Evolutionary conservation across 305 asterid species (phyloP).

Genomic region (Fraxinus sp.): DNA sequence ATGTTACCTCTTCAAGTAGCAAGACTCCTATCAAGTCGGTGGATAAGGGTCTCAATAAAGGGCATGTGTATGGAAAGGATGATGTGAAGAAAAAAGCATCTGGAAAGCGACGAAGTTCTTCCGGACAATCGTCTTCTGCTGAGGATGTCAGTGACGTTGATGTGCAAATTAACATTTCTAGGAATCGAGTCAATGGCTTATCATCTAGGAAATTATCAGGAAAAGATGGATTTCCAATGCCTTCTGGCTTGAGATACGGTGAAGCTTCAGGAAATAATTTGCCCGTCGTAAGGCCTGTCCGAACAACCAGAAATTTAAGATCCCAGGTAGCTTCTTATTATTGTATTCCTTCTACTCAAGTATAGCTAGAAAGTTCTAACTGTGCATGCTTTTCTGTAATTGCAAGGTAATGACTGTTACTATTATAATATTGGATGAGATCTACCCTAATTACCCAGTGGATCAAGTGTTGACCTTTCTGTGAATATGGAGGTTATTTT

Average conservation of each 20-base stretch:
- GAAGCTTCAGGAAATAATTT: constrained; percentile 34
- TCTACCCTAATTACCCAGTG: not conserved
- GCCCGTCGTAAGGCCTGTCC: constrained; percentile 32
- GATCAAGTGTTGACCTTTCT: not conserved
- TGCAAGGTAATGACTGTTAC: not conserved
- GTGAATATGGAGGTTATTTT: constrained; percentile 2
- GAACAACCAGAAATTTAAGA: constrained; percentile 36
- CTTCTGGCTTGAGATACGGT: constrained; percentile 31
- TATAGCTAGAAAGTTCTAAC: not conserved
- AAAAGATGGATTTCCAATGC: constrained; percentile 37
- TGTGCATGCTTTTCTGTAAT: not conserved
- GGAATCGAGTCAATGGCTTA: constrained; percentile 30
- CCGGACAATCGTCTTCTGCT: constrained; percentile 40
- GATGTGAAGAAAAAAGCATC: constrained; percentile 32
- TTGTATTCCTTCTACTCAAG: not conserved
- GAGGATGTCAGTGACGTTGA: constrained; percentile 54
- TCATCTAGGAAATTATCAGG: constrained; percentile 22
- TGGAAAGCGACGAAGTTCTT: constrained; percentile 35
- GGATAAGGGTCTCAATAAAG: constrained; percentile 36
- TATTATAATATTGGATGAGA: not conserved
- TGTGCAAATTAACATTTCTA: constrained; percentile 33
- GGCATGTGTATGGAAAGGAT: constrained; percentile 38
- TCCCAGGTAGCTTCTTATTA: constrained; percentile 40
- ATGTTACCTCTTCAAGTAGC: constrained; percentile 27
- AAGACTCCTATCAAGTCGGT: constrained; percentile 37